phyloP scores from a whole-genome alignment of 768 basidiomycete species.

The Ramaria sp. region DNA sequence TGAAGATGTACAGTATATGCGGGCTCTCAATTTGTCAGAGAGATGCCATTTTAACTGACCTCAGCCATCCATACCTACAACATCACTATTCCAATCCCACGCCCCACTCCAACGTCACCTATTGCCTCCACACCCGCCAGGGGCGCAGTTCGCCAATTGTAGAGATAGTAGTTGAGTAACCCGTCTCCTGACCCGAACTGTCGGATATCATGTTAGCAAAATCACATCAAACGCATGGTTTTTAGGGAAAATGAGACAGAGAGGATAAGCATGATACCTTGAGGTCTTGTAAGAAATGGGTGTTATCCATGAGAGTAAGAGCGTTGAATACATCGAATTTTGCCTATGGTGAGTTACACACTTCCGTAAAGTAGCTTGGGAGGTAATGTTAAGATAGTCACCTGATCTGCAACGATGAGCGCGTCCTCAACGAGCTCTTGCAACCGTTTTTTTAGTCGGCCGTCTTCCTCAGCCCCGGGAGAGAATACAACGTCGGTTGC shows the following conservation, averaged over 20 bases:
- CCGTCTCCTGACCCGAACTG: slow-evolving; percentile 94
- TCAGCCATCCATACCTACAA: slow-evolving; percentile 30
- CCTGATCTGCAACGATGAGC: slow-evolving; percentile 63
- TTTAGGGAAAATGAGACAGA: neutral
- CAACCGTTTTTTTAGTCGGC: slow-evolving; percentile 57
- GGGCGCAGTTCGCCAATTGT: slow-evolving; percentile 85
- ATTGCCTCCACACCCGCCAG: slow-evolving; percentile 59
- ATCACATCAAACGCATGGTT: no score
- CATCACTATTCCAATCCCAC: slow-evolving; percentile 87
- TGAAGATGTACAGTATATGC: no score
- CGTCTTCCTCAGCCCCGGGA: slow-evolving; percentile 49
- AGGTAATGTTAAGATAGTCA: slow-evolving; percentile 14
- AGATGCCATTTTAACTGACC: no score
- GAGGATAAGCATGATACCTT: slow-evolving; percentile 39
- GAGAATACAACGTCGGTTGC: slow-evolving; percentile 69
- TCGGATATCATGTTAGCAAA: neutral
- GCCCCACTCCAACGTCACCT: slow-evolving; percentile 31
- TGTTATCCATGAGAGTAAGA: slow-evolving; percentile 91
- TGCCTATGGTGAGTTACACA: slow-evolving; percentile 28
- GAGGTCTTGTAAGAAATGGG: slow-evolving; percentile 66
- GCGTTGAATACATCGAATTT: slow-evolving; percentile 97
- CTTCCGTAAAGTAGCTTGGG: neutral
- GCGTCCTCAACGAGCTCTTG: slow-evolving; percentile 68
- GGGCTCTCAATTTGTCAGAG: no score
- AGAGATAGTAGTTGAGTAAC: slow-evolving; percentile 82